Evolutionary conservation across 75 land plant genomes (phyloP).

Genomic region (Picea glauca): DNA sequence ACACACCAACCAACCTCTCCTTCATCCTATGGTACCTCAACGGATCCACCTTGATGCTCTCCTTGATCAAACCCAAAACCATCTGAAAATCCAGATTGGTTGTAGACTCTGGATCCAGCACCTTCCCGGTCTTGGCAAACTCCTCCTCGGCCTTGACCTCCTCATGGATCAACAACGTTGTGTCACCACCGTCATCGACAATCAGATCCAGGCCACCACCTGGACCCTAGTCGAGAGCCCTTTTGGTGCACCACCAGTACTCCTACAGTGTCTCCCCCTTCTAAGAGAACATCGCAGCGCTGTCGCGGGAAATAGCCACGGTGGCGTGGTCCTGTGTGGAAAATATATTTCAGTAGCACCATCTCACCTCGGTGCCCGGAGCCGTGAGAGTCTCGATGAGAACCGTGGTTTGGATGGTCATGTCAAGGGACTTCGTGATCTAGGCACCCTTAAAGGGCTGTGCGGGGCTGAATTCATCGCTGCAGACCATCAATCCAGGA

Average conservation of each 20-base stretch:
- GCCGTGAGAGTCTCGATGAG: too few relatives aligned
- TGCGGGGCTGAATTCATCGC: conserved; percentile 58
- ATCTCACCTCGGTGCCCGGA: background rate
- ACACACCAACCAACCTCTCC: conserved; percentile 74
- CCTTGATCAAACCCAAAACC: conserved; percentile 41
- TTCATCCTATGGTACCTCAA: conserved; percentile 73
- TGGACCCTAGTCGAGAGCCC: conserved; percentile 85
- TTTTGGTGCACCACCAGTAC: conserved; percentile 98
- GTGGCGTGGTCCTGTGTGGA: conserved; percentile 22
- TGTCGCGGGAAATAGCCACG: conserved; percentile 31
- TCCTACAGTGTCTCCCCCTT: conserved; percentile 89
- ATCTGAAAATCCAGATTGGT: conserved; percentile 88
- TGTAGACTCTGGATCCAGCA: conserved; percentile 76
- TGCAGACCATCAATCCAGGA: conserved; percentile 70
- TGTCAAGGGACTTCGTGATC: conserved; percentile 85
- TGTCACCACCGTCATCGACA: conserved; percentile 85
- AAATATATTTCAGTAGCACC: background rate
- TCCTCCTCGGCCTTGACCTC: conserved; percentile 47
- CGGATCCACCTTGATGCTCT: conserved; percentile 60
- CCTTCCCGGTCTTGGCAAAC: conserved; percentile 32
- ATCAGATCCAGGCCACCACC: conserved; percentile 87
- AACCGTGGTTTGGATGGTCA: too few relatives aligned
- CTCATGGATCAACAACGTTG: conserved; percentile 71
- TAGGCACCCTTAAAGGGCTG: conserved; percentile 80
- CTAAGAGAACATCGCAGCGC: conserved; percentile 86